phyloP scores from a whole-genome alignment of 2,329 filamentous ascomycete genomes.

The Onygenales sp. region DNA sequence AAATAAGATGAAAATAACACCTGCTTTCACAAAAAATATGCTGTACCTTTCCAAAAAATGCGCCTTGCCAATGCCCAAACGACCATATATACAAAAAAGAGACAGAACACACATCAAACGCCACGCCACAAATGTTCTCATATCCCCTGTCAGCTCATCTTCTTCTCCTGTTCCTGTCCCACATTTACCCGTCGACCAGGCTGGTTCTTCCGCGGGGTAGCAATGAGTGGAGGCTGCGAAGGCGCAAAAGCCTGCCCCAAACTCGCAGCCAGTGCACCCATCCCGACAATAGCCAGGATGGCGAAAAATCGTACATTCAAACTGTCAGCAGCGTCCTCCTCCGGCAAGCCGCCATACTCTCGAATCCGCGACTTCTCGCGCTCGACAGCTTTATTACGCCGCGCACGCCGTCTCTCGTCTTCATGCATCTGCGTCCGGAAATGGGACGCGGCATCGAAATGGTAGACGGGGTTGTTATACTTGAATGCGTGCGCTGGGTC shows the following conservation, averaged over 20 bases:
- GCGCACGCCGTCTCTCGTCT: constrained; percentile 42
- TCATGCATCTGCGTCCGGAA: constrained; percentile 61
- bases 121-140: no score
- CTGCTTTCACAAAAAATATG: no score
- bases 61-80: no score
- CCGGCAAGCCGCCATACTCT: constrained; percentile 34
- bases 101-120: no score
- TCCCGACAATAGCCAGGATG: constrained; percentile 29
- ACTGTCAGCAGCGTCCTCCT: constrained; percentile 32
- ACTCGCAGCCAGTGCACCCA: constrained; percentile 21
- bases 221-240: background rate
- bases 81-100: no score
- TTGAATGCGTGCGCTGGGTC: constrained; percentile 29
- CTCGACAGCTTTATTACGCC: constrained; percentile 29
- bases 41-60: no score
- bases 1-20: no score
- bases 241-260: constrained; percentile 11
- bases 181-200: background rate
- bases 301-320: constrained; percentile 26
- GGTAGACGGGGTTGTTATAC: constrained; percentile 48
- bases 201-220: background rate
- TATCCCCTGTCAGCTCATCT: no score
- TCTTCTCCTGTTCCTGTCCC: constrained; percentile 10
- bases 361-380: constrained; percentile 19
- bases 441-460: constrained; percentile 70